Base-by-base conservation (phyloP, 2,329 filamentous ascomycete species). In the Hyphodiscus sp. region DNA sequence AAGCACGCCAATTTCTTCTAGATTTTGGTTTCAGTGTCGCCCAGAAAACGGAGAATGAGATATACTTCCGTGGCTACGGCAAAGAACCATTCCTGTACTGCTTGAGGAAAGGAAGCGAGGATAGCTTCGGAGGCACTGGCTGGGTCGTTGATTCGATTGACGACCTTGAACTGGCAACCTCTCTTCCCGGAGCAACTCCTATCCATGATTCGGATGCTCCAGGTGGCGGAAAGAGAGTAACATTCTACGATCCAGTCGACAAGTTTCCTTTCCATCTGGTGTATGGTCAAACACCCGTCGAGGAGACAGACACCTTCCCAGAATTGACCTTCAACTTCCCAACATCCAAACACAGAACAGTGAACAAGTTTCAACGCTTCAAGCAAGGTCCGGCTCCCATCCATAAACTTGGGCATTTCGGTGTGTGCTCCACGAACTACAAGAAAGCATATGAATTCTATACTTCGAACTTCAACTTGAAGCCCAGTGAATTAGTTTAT, bases 61-160 rank as follows among this genome's bases (percentile, higher is more conserved):
- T 79, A 30, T 86, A 79, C 70, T 83, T 77, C 66, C 76, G 79
- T 42, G 82, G 82, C 18, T 85, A 83, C 62, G 81, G 82, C 15
- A 69, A 68, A 7, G 81, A 85, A 59, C 80, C 80, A 13, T 84
- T 81, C 64, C 70, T 83, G 2, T 73, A 84, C 45, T 81, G 79
- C 58, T 75, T 80, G 47, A 72, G 74, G 54, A 70, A 71, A 48
- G 73, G 76, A 1, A 63, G 68, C 47, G 67, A 73, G 63, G 70
- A 77, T 54, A 69, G 73, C 52, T 86, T 85, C 62, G 73, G 76
- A 6, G 82, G 82, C 1, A 74, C 76, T 0, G 79, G 74, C 1
- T 85, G 81, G 57, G 77, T 76, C 38, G 82, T 85, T 6, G 77
- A 79, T 57, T 75, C 72, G 6, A 71, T 76, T 60, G 75, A 74